Percentiles rank a stretch among this genome's conserved stretches.
These are phyloP conservation scores for Calonectria crousiana DNA, from an alignment of 2,329 filamentous ascomycete species.

Conservation along the genomic window DNA sequence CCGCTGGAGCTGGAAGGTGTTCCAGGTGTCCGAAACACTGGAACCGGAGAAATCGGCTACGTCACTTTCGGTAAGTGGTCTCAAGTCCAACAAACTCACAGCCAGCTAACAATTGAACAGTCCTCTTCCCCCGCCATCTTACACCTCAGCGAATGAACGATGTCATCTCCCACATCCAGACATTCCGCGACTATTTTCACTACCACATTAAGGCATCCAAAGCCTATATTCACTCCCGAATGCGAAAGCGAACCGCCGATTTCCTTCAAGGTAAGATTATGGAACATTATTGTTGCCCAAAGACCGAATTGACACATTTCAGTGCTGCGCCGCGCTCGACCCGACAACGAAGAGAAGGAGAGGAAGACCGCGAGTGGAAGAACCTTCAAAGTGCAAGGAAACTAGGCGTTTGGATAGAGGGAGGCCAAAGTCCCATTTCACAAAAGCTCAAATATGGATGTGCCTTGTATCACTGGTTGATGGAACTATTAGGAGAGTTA, in stretches of 20 bases:
- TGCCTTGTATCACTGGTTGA: not conserved
- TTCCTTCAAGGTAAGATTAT: conserved; percentile 88
- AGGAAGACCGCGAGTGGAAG: conserved; percentile 97
- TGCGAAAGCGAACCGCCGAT: conserved; percentile 97
- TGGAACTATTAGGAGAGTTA: conserved; percentile 12
- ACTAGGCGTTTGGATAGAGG: conserved; percentile 36
- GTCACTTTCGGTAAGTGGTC: conserved; percentile 87
- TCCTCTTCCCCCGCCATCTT: conserved; percentile 95
- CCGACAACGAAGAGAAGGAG: conserved; percentile 97
- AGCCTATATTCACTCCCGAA: conserved; percentile 98
- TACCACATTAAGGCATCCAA: conserved; percentile 99
- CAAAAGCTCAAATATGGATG: conserved; percentile 16
- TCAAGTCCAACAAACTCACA: not conserved
- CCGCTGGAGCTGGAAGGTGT: conserved; percentile 91
- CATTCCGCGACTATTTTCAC: conserved; percentile 99
- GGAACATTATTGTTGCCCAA: not conserved
- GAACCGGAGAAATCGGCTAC: conserved; percentile 91
- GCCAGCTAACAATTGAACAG: conserved; percentile 58
- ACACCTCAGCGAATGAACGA: conserved; percentile 91
- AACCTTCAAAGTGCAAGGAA: conserved; percentile 77
- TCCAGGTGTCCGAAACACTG: conserved; percentile 81
- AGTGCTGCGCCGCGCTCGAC: conserved; percentile 96
- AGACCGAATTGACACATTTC: conserved; percentile 43
- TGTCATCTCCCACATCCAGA: conserved; percentile 99
- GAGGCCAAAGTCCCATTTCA: conserved; percentile 25